Evolutionary conservation across 192 early-diverging fungal genomes (phyloP), one percentile per base, ranked within the genome.

Genomic region (Podila epigama): DNA sequence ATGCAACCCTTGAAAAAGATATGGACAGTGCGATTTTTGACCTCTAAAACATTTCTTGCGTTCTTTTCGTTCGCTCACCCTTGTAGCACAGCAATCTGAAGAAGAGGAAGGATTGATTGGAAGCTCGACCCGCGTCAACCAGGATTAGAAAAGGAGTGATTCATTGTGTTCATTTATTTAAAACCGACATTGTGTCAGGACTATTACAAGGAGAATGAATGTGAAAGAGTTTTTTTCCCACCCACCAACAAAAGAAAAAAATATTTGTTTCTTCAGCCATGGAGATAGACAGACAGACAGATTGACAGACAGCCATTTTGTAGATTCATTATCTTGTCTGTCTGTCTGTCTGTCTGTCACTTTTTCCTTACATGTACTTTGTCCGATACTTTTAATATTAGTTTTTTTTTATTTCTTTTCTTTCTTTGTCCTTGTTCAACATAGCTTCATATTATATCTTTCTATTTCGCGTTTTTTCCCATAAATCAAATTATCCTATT

Each of bases 1-100:
- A 55, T 32, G 53, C 4, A 32, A 18, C 29, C 53, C 53, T 9
- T 5, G 53, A 32, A 7, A 18, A 39, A 27, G 8, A 27, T 9
- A 25, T 3, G 12, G 59, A 51, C 68, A 27, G 40, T 53, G 63
- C 62, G 33, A 42, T 50, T 55, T 55, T 68, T 77, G 73, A 64
- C 54, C 11, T 77, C 73, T 68, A 68, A 77, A 68, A 77, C 34
- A 60, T 59, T 66, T 77, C 73, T 68, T 68, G 73, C 65, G 66
- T 77, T 27, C 25, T 42, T 50, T 55, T 52, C n/a, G 20, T 77
- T 77, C 66, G 73, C 73, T 77, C 57, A n/a, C 18, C 34, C 53
- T 68, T 77, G 60, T 68, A 77, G 73, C 73, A 53, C 73, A 77
- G 73, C 73, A 68, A 77, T 68, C 73, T 77, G 73, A 77, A 60